Evolutionary conservation across 2,329 filamentous ascomycete species (phyloP).

Genomic region (Phaeosphaeriaceae sp.): DNA sequence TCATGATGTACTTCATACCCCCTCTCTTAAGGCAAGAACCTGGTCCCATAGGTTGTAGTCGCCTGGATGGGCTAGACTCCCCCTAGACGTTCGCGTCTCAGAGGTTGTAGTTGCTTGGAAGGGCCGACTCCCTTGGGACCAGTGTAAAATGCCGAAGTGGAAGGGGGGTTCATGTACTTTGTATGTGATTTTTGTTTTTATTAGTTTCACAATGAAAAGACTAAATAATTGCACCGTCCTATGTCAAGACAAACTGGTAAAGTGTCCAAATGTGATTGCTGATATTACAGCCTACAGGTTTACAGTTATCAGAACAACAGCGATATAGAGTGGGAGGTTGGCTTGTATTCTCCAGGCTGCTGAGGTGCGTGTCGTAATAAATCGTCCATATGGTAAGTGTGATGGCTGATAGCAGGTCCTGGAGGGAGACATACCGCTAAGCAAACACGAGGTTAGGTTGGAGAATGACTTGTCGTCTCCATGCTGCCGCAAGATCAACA

Average conservation of each 20-base stretch:
- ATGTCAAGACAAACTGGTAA: neutral
- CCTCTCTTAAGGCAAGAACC: constrained; percentile 26
- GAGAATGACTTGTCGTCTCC: too few species aligned
- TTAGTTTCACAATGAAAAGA: neutral
- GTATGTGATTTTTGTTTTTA: constrained; percentile 5
- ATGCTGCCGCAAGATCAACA: too few species aligned
- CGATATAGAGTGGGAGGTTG: too few species aligned
- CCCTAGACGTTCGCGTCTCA: constrained; percentile 4
- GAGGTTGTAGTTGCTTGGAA: constrained; percentile 27
- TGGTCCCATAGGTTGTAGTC: constrained; percentile 23
- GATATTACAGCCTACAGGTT: too few species aligned
- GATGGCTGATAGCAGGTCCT: too few species aligned
- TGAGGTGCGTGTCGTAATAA: too few species aligned
- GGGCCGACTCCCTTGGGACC: constrained; percentile 25
- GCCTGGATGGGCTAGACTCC: constrained; percentile 28
- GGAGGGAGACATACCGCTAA: too few species aligned
- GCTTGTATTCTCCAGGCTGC: too few species aligned
- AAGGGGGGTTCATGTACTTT: constrained; percentile 7
- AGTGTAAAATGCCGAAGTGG: constrained; percentile 24
- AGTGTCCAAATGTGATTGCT: too few species aligned
- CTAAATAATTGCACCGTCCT: neutral
- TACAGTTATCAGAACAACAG: too few species aligned
- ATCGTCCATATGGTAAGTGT: too few species aligned
- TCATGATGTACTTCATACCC: neutral
- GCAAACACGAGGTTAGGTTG: too few species aligned